phyloP scores from a whole-genome alignment of 2,329 filamentous ascomycete species.

The Xylariaceae sp. region DNA sequence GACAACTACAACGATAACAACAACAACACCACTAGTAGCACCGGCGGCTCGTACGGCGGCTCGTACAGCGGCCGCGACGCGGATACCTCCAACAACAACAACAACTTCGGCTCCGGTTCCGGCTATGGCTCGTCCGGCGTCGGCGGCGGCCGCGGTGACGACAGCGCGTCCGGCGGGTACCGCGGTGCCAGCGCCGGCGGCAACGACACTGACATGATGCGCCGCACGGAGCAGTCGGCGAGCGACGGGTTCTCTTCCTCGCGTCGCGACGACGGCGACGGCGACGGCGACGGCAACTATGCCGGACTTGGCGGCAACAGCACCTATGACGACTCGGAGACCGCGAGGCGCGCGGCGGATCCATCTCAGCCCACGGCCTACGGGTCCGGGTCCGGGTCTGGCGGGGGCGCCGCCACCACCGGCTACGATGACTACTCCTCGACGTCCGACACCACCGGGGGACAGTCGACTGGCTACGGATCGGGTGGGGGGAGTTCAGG shows the following conservation, averaged over 20 bases:
- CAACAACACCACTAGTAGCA: slow-evolving; percentile 3
- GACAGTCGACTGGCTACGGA: no score
- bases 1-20: slow-evolving; percentile 5
- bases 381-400: no score
- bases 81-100: slow-evolving; percentile 10
- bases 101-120: slow-evolving; percentile 10
- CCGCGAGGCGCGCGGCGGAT: no score
- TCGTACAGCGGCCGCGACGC: slow-evolving; percentile 7
- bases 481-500: no score
- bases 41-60: slow-evolving; percentile 7
- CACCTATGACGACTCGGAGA: slow-evolving; percentile 2
- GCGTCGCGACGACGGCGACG: slow-evolving; percentile 3
- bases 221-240: slow-evolving; percentile 4
- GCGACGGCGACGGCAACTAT: slow-evolving; percentile 7
- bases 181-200: slow-evolving; percentile 11
- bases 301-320: slow-evolving; percentile 16
- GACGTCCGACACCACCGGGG: no score
- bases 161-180: slow-evolving; percentile 6
- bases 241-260: slow-evolving; percentile 8
- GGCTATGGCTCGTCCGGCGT: slow-evolving; percentile 10
- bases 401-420: no score
- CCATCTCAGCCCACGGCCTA: no score
- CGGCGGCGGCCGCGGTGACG: slow-evolving; percentile 2
- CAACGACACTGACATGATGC: no score
- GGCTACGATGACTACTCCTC: no score